A percentile compares a stretch with the other conserved stretches of the same genome.
These are phyloP conservation scores for Fusarium mangiferae DNA, from an alignment of 2,329 filamentous ascomycete genomes.

Conservation along the genomic window DNA sequence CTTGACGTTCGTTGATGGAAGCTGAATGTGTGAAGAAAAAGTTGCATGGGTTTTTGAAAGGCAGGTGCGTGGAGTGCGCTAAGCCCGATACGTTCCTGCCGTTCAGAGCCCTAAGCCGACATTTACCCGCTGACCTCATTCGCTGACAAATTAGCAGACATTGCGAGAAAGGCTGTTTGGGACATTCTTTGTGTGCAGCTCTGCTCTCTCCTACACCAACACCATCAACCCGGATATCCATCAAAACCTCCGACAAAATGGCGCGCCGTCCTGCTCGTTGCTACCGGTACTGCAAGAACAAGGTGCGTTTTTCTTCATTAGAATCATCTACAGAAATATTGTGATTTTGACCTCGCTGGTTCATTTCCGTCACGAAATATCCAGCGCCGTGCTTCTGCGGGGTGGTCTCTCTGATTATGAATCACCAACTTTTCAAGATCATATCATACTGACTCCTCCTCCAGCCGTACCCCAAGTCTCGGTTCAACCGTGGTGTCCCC, in stretches of 20 bases:
- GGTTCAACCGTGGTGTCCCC: slow-evolving; percentile 99
- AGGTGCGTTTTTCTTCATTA: slow-evolving; percentile 71
- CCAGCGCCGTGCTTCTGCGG: slow-evolving; percentile 1
- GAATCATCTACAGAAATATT: slow-evolving; percentile 19
- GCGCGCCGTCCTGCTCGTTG: slow-evolving; percentile 99
- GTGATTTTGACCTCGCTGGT: slow-evolving; percentile 10
- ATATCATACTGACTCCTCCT: slow-evolving; percentile 31
- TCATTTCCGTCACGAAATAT: slow-evolving; percentile 20
- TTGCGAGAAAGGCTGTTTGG: background rate
- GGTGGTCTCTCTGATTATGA: slow-evolving; percentile 3
- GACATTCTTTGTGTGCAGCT: background rate
- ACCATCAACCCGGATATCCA: slow-evolving; percentile 52
- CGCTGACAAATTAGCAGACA: background rate
- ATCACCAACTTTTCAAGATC: background rate
- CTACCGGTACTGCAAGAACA: slow-evolving; percentile 99
- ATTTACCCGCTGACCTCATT: background rate
- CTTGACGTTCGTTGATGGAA: slow-evolving; percentile 48
- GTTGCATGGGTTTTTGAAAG: background rate
- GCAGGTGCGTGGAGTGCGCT: background rate
- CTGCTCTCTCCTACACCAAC: slow-evolving; percentile 45
- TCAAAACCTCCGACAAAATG: slow-evolving; percentile 83
- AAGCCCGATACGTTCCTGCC: background rate
- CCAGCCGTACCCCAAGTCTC: slow-evolving; percentile 97
- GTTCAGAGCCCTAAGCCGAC: background rate
- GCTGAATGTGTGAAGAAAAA: slow-evolving; percentile 33